phyloP scores from a whole-genome alignment of 345 rosid species.

The Lumnitzera littorea region DNA sequence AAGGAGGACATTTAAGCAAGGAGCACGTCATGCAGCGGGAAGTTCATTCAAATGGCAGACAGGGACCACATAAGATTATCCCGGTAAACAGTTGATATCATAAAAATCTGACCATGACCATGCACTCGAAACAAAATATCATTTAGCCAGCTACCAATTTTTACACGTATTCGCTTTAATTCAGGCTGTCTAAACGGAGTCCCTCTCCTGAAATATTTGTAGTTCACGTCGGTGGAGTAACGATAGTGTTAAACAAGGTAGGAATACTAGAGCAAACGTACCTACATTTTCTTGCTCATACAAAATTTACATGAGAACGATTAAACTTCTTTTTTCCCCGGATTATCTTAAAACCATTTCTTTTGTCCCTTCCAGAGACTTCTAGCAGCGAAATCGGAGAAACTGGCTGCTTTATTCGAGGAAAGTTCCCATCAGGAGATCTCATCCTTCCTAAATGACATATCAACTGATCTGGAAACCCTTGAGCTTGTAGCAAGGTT shows the following conservation, averaged over 20 bases:
- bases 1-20: too few species aligned
- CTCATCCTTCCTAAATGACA: conserved; percentile 26
- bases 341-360: background rate
- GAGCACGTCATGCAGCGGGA: too few species aligned
- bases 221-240: conserved; percentile 25
- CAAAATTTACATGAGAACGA: too few species aligned
- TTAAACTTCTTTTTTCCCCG: too few species aligned
- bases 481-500: conserved; percentile 61
- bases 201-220: conserved; percentile 26
- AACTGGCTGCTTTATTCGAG: conserved; percentile 40
- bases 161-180: too few species aligned
- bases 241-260: conserved; percentile 39
- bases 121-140: too few species aligned
- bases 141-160: too few species aligned
- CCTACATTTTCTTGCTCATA: too few species aligned
- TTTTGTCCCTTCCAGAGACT: conserved; percentile 29
- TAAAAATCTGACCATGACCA: too few species aligned
- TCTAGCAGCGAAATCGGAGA: conserved; percentile 57
- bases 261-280: conserved; percentile 8
- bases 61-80: too few species aligned
- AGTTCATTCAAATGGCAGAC: too few species aligned
- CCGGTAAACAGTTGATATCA: too few species aligned
- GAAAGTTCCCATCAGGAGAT: conserved; percentile 24
- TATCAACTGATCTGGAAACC: conserved; percentile 46
- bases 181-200: conserved; percentile 34